Evolutionary conservation across 768 basidiomycete genomes (phyloP).

Genomic region (Mycena haematopus): DNA sequence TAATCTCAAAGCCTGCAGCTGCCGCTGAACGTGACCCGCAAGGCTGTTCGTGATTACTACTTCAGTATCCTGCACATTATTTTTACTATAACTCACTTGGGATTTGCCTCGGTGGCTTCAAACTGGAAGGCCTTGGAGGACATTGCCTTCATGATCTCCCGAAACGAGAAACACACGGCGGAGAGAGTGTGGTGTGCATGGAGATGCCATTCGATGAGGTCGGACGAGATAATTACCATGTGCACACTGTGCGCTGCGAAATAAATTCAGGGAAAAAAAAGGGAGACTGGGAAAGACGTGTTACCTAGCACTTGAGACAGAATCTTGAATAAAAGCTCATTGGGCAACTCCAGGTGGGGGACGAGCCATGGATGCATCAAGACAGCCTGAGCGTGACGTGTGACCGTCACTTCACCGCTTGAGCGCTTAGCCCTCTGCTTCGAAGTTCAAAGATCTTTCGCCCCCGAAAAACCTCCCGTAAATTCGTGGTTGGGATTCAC

Average conservation of each 20-base stretch:
- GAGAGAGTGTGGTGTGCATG: constrained; percentile 40
- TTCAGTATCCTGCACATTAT: neutral
- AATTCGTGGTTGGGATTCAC: too few species aligned
- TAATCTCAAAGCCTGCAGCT: neutral
- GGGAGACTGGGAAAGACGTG: too few species aligned
- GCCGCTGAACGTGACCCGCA: constrained; percentile 16
- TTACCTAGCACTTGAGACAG: constrained; percentile 36
- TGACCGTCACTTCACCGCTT: neutral
- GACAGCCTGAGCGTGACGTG: neutral
- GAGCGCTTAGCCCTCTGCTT: too few species aligned
- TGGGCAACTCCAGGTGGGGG: constrained; percentile 36
- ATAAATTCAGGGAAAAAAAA: neutral
- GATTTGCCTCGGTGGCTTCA: constrained; percentile 3
- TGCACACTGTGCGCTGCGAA: constrained; percentile 39
- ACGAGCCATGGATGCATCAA: constrained; percentile 12
- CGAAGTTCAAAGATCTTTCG: too few species aligned
- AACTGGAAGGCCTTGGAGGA: constrained; percentile 42
- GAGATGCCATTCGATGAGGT: constrained; percentile 43
- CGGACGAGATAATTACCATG: constrained; percentile 39
- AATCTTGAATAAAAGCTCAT: constrained; percentile 45
- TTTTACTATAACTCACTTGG: constrained; percentile 6
- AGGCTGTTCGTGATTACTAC: constrained; percentile 2
- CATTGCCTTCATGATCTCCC: constrained; percentile 42
- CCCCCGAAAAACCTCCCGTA: too few species aligned
- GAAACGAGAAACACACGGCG: constrained; percentile 41